phyloP scores from a whole-genome alignment of 1,284 basidiomycete species.

The Sphagnurus paluster region DNA sequence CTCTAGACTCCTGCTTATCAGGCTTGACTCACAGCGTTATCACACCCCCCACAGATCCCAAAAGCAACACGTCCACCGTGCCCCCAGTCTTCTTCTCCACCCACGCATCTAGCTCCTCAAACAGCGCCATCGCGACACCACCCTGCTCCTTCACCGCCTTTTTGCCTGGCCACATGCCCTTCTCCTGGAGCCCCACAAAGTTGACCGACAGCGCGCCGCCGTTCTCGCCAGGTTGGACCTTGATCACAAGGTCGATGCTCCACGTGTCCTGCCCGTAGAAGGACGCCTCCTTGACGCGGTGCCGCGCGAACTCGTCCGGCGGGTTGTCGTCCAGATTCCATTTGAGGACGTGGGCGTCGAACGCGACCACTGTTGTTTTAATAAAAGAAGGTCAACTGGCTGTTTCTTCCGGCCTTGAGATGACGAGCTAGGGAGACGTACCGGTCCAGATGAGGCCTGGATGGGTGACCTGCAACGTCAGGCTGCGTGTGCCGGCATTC shows the following conservation, averaged over 20 bases:
- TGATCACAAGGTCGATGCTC: constrained; percentile 70
- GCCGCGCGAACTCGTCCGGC: constrained; percentile 72
- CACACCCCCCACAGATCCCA: constrained; percentile 71
- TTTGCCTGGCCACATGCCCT: constrained; percentile 80
- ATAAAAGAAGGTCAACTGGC: constrained; percentile 2
- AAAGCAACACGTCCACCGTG: constrained; percentile 61
- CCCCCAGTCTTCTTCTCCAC: constrained; percentile 56
- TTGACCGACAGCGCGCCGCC: constrained; percentile 47
- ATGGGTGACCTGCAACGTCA: constrained; percentile 78
- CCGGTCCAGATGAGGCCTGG: constrained; percentile 89
- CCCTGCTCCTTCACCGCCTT: constrained; percentile 51
- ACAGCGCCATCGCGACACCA: constrained; percentile 63
- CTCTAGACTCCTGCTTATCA: not conserved
- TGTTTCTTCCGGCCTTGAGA: not conserved
- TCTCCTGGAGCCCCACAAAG: constrained; percentile 74
- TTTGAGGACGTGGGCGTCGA: constrained; percentile 86
- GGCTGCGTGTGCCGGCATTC: constrained; percentile 62
- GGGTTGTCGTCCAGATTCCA: constrained; percentile 85
- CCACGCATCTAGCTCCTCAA: constrained; percentile 69
- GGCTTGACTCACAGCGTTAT: constrained; percentile 32
- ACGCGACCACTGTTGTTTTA: constrained; percentile 88
- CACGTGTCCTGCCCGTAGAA: constrained; percentile 78
- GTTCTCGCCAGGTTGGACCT: constrained; percentile 34
- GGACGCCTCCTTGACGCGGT: constrained; percentile 90
- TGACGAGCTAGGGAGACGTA: constrained; percentile 31